phyloP scores from a whole-genome alignment of 495 filamentous ascomycete species.

The Aspergillus funiculosus region DNA sequence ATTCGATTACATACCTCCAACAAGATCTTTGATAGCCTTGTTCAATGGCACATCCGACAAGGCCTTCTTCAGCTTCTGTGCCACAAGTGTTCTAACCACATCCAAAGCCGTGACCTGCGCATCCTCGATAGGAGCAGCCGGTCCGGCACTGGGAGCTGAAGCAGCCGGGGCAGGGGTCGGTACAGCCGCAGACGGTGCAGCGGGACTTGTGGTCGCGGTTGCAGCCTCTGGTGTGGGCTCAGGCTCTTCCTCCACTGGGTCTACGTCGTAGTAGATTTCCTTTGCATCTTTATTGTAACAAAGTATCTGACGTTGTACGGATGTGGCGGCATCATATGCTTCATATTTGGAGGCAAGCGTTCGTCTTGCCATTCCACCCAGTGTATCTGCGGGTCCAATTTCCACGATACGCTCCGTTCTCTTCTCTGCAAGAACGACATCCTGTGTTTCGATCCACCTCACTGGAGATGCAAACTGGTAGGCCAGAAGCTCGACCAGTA shows the following conservation, averaged over 20 bases:
- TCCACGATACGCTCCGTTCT: conserved; percentile 95
- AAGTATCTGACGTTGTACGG: conserved; percentile 91
- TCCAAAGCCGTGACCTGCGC: conserved; percentile 81
- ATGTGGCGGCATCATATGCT: conserved; percentile 94
- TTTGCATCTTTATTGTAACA: conserved; percentile 99
- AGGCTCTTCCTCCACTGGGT: conserved; percentile 87
- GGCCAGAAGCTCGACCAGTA: conserved; percentile 95
- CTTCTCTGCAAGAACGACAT: conserved; percentile 96
- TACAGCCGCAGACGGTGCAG: conserved; percentile 39
- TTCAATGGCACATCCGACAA: conserved; percentile 81
- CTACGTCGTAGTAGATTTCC: conserved; percentile 98
- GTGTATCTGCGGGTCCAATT: conserved; percentile 94
- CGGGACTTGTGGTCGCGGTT: conserved; percentile 23
- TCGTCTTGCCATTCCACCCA: conserved; percentile 95
- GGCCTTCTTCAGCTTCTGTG: conserved; percentile 98
- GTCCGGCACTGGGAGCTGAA: conserved; percentile 66
- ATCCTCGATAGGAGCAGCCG: conserved; percentile 84
- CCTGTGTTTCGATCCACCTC: conserved; percentile 98
- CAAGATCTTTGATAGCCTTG: conserved; percentile 98
- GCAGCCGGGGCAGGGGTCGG: conserved; percentile 51
- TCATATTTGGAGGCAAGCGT: conserved; percentile 97
- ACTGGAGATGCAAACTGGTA: conserved; percentile 99
- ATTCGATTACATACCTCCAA: conserved; percentile 67
- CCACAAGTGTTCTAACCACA: conserved; percentile 81
- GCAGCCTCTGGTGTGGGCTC: conserved; percentile 49